Evolutionary conservation across 176 grass and related monocot species (phyloP), one percentile per base, ranked within the genome.

Genomic region (Hsuehochloa calcarea): DNA sequence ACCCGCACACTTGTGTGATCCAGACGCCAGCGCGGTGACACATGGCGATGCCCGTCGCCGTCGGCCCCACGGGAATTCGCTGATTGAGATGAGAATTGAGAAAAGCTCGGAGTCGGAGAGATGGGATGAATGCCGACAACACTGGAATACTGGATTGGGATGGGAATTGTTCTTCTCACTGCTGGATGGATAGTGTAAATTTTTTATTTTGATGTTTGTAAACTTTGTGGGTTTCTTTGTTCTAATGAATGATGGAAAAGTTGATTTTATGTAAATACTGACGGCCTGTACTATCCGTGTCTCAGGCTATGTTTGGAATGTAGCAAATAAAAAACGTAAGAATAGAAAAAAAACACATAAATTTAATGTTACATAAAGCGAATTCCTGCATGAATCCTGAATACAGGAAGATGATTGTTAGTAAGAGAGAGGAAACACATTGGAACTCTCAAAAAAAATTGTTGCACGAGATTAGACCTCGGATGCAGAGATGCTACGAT

Each of bases 1-100:
- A 84, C 89, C 84, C 74, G 41, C 74, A 61, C 84, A 84, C 80
- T 80, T 90, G 68, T 46, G 84, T 51, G 84, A 83, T 77, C 79
- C 84, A 73, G 47, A 49, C 67, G 73, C 56, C 79, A 72, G 72
- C 66, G 49, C 50, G 39, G 39, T n/a, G 80, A 87, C 89, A 84
- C 80, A 79, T 87, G 89, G 87, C 87, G 78, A 39, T 74, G 44
- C 74, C 75, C 27, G 44, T 71, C 72, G 88, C 78, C 44, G 37
- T 45, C 72, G 63, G 70, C 22, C 78, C 71, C 88, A 90, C 72
- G 63, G 51, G 50, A 31, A 68, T 81, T 81, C 71, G 52, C 27
- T 39, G 72, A 49, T 63, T 11, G 67, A 67, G 13, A 49, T 49
- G 46, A 47, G 46, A 47, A 47, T 15, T 47, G 46, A 20, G 50